Base-by-base conservation (phyloP, 306 rosid genomes). In the Gastrolobium bilobum region DNA sequence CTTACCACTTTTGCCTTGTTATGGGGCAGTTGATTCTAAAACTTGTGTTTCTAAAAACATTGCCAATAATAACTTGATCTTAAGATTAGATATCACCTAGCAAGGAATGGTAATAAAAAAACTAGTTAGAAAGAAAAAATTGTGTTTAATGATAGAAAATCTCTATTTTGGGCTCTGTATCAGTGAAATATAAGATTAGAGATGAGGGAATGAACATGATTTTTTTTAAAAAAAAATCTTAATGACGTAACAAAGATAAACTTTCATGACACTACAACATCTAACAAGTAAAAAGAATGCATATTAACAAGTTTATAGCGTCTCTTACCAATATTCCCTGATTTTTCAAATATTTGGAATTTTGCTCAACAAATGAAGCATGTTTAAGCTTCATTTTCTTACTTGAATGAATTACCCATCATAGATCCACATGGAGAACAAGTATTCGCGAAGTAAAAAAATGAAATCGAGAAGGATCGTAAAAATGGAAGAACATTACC, bases 21-120 rank as follows among this genome's bases (percentile, higher is more conserved):
- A n/a, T n/a, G n/a, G n/a, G n/a, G n/a, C n/a, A n/a, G n/a, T n/a
- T n/a, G n/a, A n/a, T 26, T 82, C 81, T 20, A 89, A 73, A 80
- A 83, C 71, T 59, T 89, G 87, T 30, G 86, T 86, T 73, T 94
- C 97, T 34, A 84, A 78, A 85, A 92, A 94, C 58, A 97, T 97
- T 4, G 90, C 88, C 87, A 94, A 72, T 11, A 94, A 84, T 81
- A 94, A 81, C 83, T 85, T 87, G 88, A 75, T 85, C 86, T 84
- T 84, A 61, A 93, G 67, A 78, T 78, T 85, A 33, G 90, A 70
- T 65, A 89, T 62, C 37, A 73, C 2, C 99, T 94, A n/a, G 87
- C 82, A 87, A 74, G 60, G 43, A 60, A n/a, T n/a, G n/a, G n/a
- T n/a, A n/a, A n/a, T n/a, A n/a, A n/a, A n/a, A n/a, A n/a, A n/a